A percentile compares a stretch with the other conserved stretches of the same genome.
These are phyloP conservation scores for Fusarium torulosum DNA, from an alignment of 2,329 filamentous ascomycete species.

Conservation along the genomic window DNA sequence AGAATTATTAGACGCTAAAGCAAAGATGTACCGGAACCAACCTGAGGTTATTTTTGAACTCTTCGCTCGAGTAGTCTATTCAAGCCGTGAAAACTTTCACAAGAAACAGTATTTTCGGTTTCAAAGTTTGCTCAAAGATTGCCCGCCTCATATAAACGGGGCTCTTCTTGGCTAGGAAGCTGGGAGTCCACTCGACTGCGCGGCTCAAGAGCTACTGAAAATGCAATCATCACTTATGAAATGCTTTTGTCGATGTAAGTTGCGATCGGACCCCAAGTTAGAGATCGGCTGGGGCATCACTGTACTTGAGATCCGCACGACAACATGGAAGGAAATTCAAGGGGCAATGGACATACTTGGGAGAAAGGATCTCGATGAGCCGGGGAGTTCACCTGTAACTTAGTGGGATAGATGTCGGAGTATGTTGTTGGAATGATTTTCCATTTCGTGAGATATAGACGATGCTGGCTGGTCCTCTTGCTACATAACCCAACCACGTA, in stretches of 20 bases:
- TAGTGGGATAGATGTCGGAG: constrained; percentile 4
- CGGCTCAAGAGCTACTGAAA: constrained; percentile 44
- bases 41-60: constrained; percentile 67
- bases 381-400: neutral
- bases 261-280: constrained; percentile 40
- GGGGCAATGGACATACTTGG: constrained; percentile 44
- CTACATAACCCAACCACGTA: neutral
- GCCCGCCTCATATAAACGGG: constrained; percentile 62
- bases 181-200: constrained; percentile 46
- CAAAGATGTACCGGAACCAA: constrained; percentile 49
- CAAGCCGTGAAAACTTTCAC: constrained; percentile 63
- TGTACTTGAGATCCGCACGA: constrained; percentile 46
- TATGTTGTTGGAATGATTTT: neutral
- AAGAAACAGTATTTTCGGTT: constrained; percentile 74
- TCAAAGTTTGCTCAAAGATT: constrained; percentile 70
- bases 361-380: constrained; percentile 48
- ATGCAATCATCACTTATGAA: constrained; percentile 39
- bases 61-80: constrained; percentile 71
- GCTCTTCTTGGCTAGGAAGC: constrained; percentile 47
- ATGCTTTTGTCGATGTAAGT: constrained; percentile 52
- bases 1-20: constrained; percentile 66
- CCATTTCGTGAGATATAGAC: constrained; percentile 2
- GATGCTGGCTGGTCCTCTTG: neutral
- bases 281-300: constrained; percentile 45
- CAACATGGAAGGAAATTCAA: constrained; percentile 50